These are phyloP conservation scores for Cyberlindnera maritima DNA, from an alignment of 805 yeast genomes.

Conservation along the genomic window DNA sequence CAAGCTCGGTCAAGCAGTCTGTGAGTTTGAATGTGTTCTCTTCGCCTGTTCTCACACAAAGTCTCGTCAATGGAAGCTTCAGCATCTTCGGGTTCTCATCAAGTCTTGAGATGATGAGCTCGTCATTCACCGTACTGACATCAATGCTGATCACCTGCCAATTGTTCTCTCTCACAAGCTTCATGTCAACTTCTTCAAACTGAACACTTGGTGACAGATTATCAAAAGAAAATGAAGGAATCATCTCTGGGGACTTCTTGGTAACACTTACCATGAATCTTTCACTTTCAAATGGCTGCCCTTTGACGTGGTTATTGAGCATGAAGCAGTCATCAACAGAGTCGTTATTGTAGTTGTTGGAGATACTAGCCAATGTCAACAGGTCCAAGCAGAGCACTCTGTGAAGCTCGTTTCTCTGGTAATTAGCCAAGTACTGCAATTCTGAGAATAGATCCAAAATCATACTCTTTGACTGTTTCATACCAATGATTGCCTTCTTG, in stretches of 20 bases:
- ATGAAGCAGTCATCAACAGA: constrained; percentile 22
- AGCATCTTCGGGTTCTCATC: constrained; percentile 43
- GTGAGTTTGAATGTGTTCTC: constrained; percentile 40
- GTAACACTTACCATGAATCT: constrained; percentile 22
- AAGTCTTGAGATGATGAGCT: constrained; percentile 51
- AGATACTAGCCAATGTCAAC: constrained; percentile 27
- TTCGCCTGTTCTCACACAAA: constrained; percentile 42
- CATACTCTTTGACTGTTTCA: constrained; percentile 24
- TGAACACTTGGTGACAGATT: constrained; percentile 5
- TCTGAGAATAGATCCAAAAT: constrained; percentile 18
- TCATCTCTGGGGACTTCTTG: constrained; percentile 9
- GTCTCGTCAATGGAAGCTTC: constrained; percentile 59
- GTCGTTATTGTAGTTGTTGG: constrained; percentile 19
- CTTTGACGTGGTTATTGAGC: constrained; percentile 29
- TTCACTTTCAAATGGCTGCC: constrained; percentile 28
- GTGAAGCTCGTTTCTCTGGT: constrained; percentile 27
- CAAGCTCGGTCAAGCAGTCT: constrained; percentile 45
- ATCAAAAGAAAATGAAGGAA: constrained; percentile 19
- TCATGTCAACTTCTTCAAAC: constrained; percentile 11
- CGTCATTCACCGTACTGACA: constrained; percentile 53
- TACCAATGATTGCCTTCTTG: constrained; percentile 21
- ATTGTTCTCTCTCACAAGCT: constrained; percentile 34
- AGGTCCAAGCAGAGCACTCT: constrained; percentile 23
- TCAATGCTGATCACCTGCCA: constrained; percentile 67
- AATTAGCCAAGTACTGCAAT: constrained; percentile 25